Conservation (phyloP, 192 early-diverging fungal genomes). For the Piromyces sp. region DNA sequence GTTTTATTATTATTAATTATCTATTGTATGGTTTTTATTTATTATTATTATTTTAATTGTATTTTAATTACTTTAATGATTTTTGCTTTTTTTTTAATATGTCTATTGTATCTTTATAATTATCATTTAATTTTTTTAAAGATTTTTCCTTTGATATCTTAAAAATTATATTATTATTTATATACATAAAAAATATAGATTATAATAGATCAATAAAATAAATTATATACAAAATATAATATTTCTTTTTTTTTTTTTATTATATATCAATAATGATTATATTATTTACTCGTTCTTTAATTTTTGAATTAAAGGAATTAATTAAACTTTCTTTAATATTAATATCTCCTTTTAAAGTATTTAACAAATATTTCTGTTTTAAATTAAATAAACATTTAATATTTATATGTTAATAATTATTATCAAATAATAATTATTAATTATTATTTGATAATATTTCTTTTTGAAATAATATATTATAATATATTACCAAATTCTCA, state of each 20-base stretch:
- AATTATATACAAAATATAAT: neutral
- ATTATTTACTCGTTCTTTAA: neutral
- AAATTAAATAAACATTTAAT: too few relatives aligned
- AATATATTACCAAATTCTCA: neutral
- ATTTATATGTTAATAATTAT: too few relatives aligned
- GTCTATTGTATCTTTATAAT: neutral
- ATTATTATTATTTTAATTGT: too few relatives aligned
- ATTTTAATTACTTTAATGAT: neutral
- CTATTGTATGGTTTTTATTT: too few relatives aligned
- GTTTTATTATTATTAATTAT: neutral
- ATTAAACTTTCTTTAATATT: neutral
- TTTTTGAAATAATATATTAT: too few relatives aligned
- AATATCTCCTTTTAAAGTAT: neutral
- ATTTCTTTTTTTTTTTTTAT: neutral
- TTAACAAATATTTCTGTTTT: neutral
- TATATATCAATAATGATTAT: too few relatives aligned
- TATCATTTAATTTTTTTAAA: neutral
- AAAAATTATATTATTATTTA: neutral
- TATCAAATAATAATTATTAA: too few relatives aligned
- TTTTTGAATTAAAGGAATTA: neutral
- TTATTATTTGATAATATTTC: too few relatives aligned
- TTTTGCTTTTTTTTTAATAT: neutral
- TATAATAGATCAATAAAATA: too few relatives aligned
- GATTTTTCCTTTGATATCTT: neutral
- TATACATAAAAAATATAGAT: too few relatives aligned